Base-by-base conservation (phyloP, 2,329 filamentous ascomycete genomes). In the Pseudogymnoascus pannorum region DNA sequence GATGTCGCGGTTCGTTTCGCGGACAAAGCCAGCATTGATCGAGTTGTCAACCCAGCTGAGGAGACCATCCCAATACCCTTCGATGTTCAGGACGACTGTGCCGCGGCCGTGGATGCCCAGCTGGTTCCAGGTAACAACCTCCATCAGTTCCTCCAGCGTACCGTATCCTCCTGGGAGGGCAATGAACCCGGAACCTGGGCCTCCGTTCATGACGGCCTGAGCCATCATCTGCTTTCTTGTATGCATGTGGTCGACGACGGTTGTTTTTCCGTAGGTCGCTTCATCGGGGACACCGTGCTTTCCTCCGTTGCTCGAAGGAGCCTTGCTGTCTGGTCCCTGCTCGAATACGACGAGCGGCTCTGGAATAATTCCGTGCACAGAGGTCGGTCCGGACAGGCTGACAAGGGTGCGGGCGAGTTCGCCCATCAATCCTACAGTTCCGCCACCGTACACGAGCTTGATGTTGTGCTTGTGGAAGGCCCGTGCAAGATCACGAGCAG, bases 171-270 rank as follows among this genome's bases (percentile, higher is more conserved):
- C 93, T 61, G 84, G 85, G 63, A 99, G 78, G 26, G 92, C 92
- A 40, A 99, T 85, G 76, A 99, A 99, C 11, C 93, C 93, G 62
- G 86, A 88, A 1, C 93, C 93, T 0, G 87, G 85, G 0, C 89
- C 92, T 24, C 91, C 91, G 18, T 84, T 82, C 22, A 95, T 82
- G 14, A 97, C 92, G 73, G 93, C 89, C 68, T 86, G 80, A 5
- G 92, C 93, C 94, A 99, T 97, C 77, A 94, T 81, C 68, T 89
- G 85, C 79, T 99, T 99, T 66, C 94, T 86, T 42, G 91, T 92
- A 76, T 99, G 94, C 94, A 99, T 99, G 73, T 97, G 92, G 68
- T 86, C 82, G 26, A 97, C 94, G 7, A 97, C 85, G 0, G 92
- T 97, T 11, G 92, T 97, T 44, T 81, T 79, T 8, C 94, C 94